Percentiles rank a stretch among this genome's conserved stretches.
Evolutionary conservation across 2,329 filamentous ascomycete genomes (phyloP).

Genomic region (Venturia pyrina): DNA sequence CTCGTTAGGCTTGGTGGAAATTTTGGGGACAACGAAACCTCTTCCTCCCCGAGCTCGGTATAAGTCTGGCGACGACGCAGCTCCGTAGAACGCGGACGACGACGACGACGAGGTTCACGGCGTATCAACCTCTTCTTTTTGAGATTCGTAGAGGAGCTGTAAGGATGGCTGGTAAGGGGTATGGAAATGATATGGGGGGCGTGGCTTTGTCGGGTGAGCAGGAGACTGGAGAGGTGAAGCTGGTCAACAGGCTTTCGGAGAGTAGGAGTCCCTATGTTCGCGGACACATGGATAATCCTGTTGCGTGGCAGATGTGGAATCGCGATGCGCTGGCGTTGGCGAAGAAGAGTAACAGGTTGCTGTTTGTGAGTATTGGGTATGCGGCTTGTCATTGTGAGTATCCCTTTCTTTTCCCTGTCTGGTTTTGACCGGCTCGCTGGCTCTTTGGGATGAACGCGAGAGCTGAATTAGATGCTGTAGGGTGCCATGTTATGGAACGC

Average conservation of each 20-base stretch:
- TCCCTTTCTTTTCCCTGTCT: background rate
- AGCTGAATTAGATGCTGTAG: constrained; percentile 16
- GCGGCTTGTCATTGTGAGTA: constrained; percentile 83
- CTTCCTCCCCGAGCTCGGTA: background rate
- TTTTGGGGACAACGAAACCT: no score
- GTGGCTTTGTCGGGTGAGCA: background rate
- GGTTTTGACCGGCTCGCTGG: no score
- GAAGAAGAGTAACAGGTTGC: constrained; percentile 70
- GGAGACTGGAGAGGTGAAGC: constrained; percentile 5
- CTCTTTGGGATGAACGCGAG: background rate
- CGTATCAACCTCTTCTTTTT: constrained; percentile 8
- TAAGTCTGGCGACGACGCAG: background rate
- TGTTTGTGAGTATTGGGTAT: constrained; percentile 93
- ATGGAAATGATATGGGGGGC: background rate
- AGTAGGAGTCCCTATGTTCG: constrained; percentile 59
- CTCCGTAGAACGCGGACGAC: no score
- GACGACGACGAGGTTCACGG: background rate
- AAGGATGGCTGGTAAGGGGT: constrained; percentile 2
- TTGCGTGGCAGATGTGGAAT: constrained; percentile 86
- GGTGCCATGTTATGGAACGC: constrained; percentile 75
- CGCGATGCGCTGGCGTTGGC: constrained; percentile 67
- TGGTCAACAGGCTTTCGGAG: constrained; percentile 45
- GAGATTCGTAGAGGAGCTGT: constrained; percentile 6
- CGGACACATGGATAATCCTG: constrained; percentile 64
- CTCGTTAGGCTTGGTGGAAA: no score